A percentile compares a stretch with the other conserved stretches of the same genome.
phyloP scores from a whole-genome alignment of 169 alveolate species.

The Eimeria sp. region DNA sequence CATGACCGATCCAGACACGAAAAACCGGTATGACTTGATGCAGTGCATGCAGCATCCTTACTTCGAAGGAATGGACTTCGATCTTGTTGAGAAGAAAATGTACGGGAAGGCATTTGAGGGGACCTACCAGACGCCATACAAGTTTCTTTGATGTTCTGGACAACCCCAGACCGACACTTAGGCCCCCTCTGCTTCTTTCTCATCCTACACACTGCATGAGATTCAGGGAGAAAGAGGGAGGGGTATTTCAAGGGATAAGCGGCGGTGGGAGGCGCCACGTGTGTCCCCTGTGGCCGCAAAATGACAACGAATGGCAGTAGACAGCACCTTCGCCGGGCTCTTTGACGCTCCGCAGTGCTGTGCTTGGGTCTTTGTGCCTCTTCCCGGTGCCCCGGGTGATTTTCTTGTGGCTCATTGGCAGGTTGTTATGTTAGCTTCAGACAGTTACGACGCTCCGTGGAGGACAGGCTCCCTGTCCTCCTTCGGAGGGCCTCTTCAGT shows the following conservation, averaged over 20 bases:
- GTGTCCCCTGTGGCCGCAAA: conserved; percentile 4
- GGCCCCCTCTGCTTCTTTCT: conserved; percentile 22
- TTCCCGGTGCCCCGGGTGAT: conserved; percentile 50
- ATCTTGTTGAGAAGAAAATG: conserved; percentile 13
- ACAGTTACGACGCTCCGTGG: not conserved
- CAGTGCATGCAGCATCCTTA: conserved; percentile 71
- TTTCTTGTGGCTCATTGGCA: conserved; percentile 9
- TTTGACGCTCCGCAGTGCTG: not conserved
- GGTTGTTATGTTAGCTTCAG: conserved; percentile 49
- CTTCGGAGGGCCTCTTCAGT: conserved; percentile 25
- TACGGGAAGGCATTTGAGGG: conserved; percentile 68
- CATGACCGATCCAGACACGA: conserved; percentile 54
- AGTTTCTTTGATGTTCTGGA: conserved; percentile 42
- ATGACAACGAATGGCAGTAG: conserved; percentile 10
- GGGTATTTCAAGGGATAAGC: conserved; percentile 36
- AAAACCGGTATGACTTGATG: conserved; percentile 32
- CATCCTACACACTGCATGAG: conserved; percentile 5
- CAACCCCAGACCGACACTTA: conserved; percentile 4
- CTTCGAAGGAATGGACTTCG: conserved; percentile 55
- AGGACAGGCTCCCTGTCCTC: not conserved
- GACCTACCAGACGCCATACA: conserved; percentile 60
- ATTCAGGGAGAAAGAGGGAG: not conserved
- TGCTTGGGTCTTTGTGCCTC: conserved; percentile 47
- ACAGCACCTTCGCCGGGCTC: not conserved
- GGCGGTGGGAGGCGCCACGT: conserved; percentile 21